Evolutionary conservation across 768 basidiomycete genomes (phyloP).

Genomic region (Hericium erinaceus): DNA sequence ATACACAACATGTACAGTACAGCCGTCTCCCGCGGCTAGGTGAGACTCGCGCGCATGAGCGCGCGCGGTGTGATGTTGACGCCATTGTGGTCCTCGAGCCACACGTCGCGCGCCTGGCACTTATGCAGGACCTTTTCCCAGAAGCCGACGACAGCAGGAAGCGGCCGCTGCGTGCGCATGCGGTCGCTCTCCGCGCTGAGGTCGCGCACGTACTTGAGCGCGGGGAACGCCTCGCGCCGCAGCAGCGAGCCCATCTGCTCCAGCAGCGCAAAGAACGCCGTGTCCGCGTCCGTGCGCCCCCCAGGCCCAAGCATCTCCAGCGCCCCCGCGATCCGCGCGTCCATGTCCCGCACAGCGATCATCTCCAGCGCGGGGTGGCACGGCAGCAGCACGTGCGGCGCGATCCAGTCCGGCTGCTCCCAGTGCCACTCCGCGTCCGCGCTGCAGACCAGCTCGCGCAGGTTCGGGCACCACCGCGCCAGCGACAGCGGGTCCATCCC

Average conservation of each 20-base stretch:
- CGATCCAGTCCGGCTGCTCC: constrained; percentile 73
- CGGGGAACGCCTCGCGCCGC: constrained; percentile 50
- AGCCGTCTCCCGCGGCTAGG: not conserved
- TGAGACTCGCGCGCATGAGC: constrained; percentile 25
- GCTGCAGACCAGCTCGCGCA: constrained; percentile 61
- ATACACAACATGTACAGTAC: not conserved
- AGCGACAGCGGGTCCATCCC: constrained; percentile 32
- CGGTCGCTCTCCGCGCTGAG: constrained; percentile 49
- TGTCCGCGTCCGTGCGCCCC: constrained; percentile 19
- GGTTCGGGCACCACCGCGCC: constrained; percentile 61
- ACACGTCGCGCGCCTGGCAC: constrained; percentile 47
- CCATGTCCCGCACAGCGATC: constrained; percentile 67
- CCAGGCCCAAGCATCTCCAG: constrained; percentile 14
- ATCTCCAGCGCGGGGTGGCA: constrained; percentile 51
- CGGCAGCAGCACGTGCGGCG: constrained; percentile 63
- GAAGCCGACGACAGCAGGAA: constrained; percentile 32
- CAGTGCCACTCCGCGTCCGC: constrained; percentile 80
- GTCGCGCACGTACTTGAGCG: constrained; percentile 52
- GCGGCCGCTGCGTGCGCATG: constrained; percentile 36
- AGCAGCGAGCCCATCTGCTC: constrained; percentile 59
- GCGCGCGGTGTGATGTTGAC: constrained; percentile 44
- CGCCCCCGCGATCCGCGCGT: constrained; percentile 44
- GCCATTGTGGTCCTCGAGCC: constrained; percentile 57
- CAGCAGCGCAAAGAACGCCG: constrained; percentile 53
- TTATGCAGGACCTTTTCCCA: constrained; percentile 28